Evolutionary conservation across 2,329 filamentous ascomycete genomes (phyloP), one percentile per base, ranked within the genome.

Genomic region (Delphinella strobiligena): DNA sequence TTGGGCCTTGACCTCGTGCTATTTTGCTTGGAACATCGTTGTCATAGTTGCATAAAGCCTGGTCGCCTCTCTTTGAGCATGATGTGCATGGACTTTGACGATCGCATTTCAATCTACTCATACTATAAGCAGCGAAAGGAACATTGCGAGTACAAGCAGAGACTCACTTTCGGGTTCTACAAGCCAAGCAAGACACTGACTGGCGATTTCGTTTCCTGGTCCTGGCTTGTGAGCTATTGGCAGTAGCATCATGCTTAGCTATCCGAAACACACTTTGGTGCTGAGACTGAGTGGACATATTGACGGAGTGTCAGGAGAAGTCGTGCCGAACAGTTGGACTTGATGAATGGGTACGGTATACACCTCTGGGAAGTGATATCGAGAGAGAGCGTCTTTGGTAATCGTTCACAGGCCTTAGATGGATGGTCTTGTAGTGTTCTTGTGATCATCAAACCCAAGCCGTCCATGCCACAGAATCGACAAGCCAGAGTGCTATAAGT

Each of bases 91-190:
- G 40, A 11, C 18, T 18, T 24, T 32, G 17, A 3, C 40, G 36
- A 16, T 42, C 40, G 17, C 40, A 42, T 22, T 38, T 42, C 24
- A 27, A 27, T 12, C 22, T 27, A 7, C 7, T 27, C 22, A 27
- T 27, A 27, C 7, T 7, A 12, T 27, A 7, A 27, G 22, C 12
- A 27, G 7, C 12, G 22, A 7, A 7, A 27, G 7, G 22, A 12
- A 27, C 12, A 27, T 27, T 27, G 22, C 22, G 22, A 27, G 7
- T 7, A 27, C 12, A 12, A 12, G 12, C 22, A 12, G 12, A 12
- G 22, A 27, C 22, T 7, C 22, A 27, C 22, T 27, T 27, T 27
- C 22, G 7, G 22, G 22, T 12, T 12, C 22, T 27, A 12, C 22
- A 27, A 12, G 22, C 22, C 12, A 7, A 12, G 22, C 22, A 27